phyloP scores from a whole-genome alignment of 768 basidiomycete species.

The Termitomyces sp. region DNA sequence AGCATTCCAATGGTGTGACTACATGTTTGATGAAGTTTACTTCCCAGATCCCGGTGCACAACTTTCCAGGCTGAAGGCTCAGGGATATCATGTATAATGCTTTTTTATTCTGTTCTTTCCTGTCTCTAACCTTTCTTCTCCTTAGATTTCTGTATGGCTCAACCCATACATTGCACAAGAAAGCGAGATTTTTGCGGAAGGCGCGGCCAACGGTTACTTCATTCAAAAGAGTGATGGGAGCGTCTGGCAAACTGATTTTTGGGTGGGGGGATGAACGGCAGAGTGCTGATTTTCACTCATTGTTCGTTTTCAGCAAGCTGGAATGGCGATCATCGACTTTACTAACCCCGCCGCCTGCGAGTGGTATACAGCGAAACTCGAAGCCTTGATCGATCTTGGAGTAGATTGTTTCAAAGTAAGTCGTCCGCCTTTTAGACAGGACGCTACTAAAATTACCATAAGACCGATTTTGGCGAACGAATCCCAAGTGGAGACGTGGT shows the following conservation, averaged over 20 bases:
- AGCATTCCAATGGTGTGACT: slow-evolving; percentile 33
- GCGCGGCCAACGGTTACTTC: slow-evolving; percentile 35
- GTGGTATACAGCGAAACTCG: slow-evolving; percentile 38
- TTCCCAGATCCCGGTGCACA: slow-evolving; percentile 41
- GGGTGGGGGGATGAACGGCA: slow-evolving; percentile 16
- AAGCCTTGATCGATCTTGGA: slow-evolving; percentile 16
- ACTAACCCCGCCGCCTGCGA: slow-evolving; percentile 35
- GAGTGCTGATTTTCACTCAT: background rate
- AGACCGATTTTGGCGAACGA: slow-evolving; percentile 28
- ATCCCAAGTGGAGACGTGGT: slow-evolving; percentile 34
- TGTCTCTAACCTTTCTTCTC: background rate
- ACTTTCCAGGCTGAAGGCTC: slow-evolving; percentile 25
- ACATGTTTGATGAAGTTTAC: slow-evolving; percentile 37
- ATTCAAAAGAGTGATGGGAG: slow-evolving; percentile 39
- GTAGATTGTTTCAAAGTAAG: background rate
- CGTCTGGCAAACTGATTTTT: slow-evolving; percentile 33
- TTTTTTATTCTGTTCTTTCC: slow-evolving; percentile 8
- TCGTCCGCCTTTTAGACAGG: background rate
- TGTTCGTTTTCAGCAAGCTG: slow-evolving; percentile 27
- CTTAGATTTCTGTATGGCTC: slow-evolving; percentile 26
- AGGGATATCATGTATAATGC: slow-evolving; percentile 32
- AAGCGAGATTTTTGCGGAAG: slow-evolving; percentile 37
- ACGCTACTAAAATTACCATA: background rate
- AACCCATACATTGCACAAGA: slow-evolving; percentile 39
- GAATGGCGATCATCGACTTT: slow-evolving; percentile 38